Conservation (phyloP, 441 rosid species). For the Adansonia madagascariensis region DNA sequence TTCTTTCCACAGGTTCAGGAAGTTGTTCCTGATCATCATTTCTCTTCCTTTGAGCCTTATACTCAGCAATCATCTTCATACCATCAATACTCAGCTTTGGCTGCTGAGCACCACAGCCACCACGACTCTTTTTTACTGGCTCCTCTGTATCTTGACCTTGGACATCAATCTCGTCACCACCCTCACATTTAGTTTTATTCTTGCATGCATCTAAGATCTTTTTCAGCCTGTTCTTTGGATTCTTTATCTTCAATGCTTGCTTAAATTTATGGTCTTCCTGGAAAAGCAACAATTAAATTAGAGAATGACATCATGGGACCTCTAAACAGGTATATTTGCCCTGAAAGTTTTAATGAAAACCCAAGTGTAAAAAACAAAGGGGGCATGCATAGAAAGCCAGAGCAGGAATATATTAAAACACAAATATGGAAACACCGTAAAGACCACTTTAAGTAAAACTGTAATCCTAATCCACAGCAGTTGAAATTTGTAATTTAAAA, state of each 20-base stretch:
- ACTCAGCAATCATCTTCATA: constrained; percentile 97
- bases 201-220: constrained; percentile 93
- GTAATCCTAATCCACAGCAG: neutral
- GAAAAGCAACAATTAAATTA: constrained; percentile 19
- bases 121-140: constrained; percentile 80
- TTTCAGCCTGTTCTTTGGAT: constrained; percentile 86
- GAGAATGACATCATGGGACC: neutral
- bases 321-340: neutral
- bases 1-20: constrained; percentile 96
- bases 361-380: neutral
- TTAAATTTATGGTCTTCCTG: constrained; percentile 95
- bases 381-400: neutral
- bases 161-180: constrained; percentile 81
- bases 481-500: neutral
- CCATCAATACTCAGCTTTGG: constrained; percentile 95
- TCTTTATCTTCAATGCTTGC: constrained; percentile 89
- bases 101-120: constrained; percentile 72
- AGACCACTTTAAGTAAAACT: too few relatives aligned
- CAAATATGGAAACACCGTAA: neutral
- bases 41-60: constrained; percentile 80
- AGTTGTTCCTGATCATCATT: constrained; percentile 89
- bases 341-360: neutral
- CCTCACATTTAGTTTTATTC: constrained; percentile 89
- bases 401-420: neutral
- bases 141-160: constrained; percentile 72